Evolutionary conservation across 805 yeast species (phyloP).

Genomic region (Lipomyces yamanashiensis): DNA sequence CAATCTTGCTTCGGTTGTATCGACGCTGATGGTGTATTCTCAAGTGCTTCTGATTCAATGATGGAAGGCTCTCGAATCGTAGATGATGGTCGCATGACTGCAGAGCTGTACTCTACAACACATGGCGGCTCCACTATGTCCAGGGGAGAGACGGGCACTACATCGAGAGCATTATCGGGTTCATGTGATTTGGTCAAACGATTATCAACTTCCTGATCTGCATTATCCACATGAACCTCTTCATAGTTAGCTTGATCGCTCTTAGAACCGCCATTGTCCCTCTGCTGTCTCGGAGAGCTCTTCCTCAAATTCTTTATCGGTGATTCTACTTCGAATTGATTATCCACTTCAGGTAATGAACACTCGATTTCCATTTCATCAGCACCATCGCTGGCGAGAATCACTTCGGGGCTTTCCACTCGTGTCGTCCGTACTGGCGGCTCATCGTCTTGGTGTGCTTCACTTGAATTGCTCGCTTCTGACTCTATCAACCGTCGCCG

Average conservation of each 20-base stretch:
- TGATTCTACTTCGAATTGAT: background rate
- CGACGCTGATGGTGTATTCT: background rate
- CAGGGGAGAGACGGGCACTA: background rate
- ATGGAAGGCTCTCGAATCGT: background rate
- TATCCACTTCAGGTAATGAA: background rate
- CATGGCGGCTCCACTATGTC: background rate
- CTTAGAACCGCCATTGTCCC: too few species aligned
- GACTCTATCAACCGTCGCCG: background rate
- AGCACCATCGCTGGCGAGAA: too few species aligned
- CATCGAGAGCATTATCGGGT: background rate
- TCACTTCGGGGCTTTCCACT: background rate
- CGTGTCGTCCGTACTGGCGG: background rate
- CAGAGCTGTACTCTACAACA: conserved; percentile 3
- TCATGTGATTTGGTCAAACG: background rate
- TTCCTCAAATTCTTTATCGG: background rate
- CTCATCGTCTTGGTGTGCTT: background rate
- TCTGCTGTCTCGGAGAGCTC: too few species aligned
- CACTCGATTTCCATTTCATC: background rate
- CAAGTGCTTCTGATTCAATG: background rate
- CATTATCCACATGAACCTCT: background rate
- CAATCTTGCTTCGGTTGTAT: conserved; percentile 18
- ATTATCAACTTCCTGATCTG: background rate
- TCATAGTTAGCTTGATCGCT: background rate
- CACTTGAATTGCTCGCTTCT: background rate
- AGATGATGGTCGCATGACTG: conserved; percentile 12